phyloP scores from a whole-genome alignment of 495 filamentous ascomycete genomes.

The Oleoguttula mirabilis region DNA sequence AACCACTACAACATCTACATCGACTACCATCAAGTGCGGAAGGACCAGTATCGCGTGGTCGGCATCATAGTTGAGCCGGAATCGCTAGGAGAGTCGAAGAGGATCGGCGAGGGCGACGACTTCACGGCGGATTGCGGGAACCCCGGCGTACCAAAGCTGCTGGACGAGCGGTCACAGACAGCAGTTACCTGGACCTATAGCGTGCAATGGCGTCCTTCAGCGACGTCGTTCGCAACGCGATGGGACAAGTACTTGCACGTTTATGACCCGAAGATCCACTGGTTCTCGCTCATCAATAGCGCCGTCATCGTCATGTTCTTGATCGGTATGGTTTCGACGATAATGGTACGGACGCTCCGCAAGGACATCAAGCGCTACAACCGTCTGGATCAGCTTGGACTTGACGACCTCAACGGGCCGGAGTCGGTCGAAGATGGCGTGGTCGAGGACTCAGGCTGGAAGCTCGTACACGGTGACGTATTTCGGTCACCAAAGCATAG shows the following conservation, averaged over 20 bases:
- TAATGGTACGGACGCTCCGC: constrained; percentile 70
- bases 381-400: constrained; percentile 69
- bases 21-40: constrained; percentile 70
- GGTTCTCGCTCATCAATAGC: constrained; percentile 93
- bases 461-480: constrained; percentile 93
- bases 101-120: constrained; percentile 32
- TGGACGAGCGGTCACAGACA: constrained; percentile 57
- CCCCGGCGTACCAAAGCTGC: constrained; percentile 36
- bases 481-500: constrained; percentile 79
- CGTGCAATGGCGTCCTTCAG: constrained; percentile 68
- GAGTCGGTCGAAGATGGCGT: constrained; percentile 76
- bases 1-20: constrained; percentile 93
- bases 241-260: constrained; percentile 98
- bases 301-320: constrained; percentile 87
- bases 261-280: constrained; percentile 91
- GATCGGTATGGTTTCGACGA: constrained; percentile 76
- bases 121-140: constrained; percentile 51
- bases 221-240: constrained; percentile 82
- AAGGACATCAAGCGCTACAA: constrained; percentile 97
- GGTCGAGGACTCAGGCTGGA: constrained; percentile 97
- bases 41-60: constrained; percentile 69
- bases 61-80: constrained; percentile 76
- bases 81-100: constrained; percentile 50
- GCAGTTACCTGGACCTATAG: constrained; percentile 79
- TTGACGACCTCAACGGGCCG: constrained; percentile 71